Conservation (phyloP, 2,329 filamentous ascomycete genomes). For the Chaetomiaceae sp. region DNA sequence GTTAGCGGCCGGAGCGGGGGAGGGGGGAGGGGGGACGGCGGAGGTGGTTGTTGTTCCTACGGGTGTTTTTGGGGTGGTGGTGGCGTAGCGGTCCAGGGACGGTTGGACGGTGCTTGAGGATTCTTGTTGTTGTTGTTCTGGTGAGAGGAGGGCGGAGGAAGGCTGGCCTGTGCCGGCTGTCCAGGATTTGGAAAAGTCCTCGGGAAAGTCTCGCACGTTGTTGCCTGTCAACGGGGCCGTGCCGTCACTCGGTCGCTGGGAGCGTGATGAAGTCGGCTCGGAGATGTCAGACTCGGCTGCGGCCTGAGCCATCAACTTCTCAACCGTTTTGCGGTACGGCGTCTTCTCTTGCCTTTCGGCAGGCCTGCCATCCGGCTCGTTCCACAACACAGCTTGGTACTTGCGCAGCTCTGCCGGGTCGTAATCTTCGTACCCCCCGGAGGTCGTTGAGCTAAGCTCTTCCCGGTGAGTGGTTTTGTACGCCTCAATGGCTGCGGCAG, state of each 20-base stretch:
- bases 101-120: slow-evolving; percentile 20
- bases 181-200: slow-evolving; percentile 46
- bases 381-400: slow-evolving; percentile 16
- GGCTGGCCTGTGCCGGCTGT: slow-evolving; percentile 19
- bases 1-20: not conserved
- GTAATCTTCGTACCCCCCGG: not conserved
- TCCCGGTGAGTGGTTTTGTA: slow-evolving; percentile 20
- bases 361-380: slow-evolving; percentile 22
- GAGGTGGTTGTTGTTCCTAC: not conserved
- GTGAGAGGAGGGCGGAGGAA: slow-evolving; percentile 17
- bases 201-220: slow-evolving; percentile 48
- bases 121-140: no score
- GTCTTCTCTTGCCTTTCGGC: slow-evolving; percentile 1
- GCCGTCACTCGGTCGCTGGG: slow-evolving; percentile 7
- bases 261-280: slow-evolving; percentile 27
- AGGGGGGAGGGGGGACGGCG: not conserved
- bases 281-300: slow-evolving; percentile 29
- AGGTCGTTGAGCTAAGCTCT: not conserved
- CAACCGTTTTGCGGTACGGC: slow-evolving; percentile 27
- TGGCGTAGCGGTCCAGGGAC: slow-evolving; percentile 24
- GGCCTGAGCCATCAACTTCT: slow-evolving; percentile 29
- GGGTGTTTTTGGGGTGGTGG: not conserved
- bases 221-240: slow-evolving; percentile 39
- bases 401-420: slow-evolving; percentile 12
- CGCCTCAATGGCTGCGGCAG: slow-evolving; percentile 14